Evolutionary conservation across 805 yeast species (phyloP).

Genomic region (Metschnikowia continentalis): DNA sequence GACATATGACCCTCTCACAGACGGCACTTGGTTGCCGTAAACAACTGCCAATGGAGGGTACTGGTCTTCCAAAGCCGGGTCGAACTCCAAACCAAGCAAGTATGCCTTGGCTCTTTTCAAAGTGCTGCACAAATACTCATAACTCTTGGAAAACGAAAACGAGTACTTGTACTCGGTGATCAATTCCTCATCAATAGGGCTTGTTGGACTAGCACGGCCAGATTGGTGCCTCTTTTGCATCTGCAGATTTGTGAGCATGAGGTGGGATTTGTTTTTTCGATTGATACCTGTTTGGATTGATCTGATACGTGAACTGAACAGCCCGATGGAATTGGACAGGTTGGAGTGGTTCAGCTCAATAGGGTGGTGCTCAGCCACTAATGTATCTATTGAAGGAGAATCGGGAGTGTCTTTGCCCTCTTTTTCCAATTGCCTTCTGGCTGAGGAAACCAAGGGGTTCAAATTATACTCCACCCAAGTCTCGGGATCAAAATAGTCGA

Average conservation of each 20-base stretch:
- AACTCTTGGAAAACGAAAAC: conserved; percentile 53
- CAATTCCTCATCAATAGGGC: conserved; percentile 8
- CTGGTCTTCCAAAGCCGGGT: conserved; percentile 37
- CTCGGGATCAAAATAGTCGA: conserved; percentile 78
- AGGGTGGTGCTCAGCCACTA: conserved; percentile 9
- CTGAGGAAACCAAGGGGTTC: conserved; percentile 63
- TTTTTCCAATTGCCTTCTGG: conserved; percentile 19
- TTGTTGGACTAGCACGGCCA: conserved; percentile 13
- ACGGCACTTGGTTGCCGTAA: conserved; percentile 78
- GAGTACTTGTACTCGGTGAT: conserved; percentile 10
- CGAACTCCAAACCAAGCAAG: conserved; percentile 51
- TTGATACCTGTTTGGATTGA: conserved; percentile 12
- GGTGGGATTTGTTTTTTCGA: conserved; percentile 12
- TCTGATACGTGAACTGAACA: conserved; percentile 22
- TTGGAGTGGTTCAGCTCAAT: conserved; percentile 2
- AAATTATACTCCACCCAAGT: conserved; percentile 75
- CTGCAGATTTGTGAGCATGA: conserved; percentile 20
- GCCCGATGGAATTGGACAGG: conserved; percentile 5
- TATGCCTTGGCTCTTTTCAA: conserved; percentile 57
- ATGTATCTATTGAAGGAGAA: conserved; percentile 7
- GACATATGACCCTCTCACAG: conserved; percentile 77
- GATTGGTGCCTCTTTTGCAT: conserved; percentile 25
- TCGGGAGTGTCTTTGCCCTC: conserved; percentile 3
- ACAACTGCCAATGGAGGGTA: conserved; percentile 86
- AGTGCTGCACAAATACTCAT: conserved; percentile 59